phyloP scores from a whole-genome alignment of 2,329 filamentous ascomycete genomes.

The Nemania serpens region DNA sequence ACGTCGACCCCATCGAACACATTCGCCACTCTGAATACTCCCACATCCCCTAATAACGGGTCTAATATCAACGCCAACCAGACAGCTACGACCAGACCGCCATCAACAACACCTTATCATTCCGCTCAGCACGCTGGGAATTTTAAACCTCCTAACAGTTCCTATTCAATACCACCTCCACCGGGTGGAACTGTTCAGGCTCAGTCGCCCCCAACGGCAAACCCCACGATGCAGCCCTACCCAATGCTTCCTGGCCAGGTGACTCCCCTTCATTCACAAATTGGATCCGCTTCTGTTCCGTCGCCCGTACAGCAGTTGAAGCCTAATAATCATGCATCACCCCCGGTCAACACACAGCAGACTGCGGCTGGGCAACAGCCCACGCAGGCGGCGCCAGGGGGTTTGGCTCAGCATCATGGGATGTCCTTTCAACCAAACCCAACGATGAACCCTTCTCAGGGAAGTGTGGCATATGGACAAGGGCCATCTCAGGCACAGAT shows the following conservation, averaged over 20 bases:
- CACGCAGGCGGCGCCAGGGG: slow-evolving; percentile 15
- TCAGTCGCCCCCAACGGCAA: neutral
- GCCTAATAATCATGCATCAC: slow-evolving; percentile 15
- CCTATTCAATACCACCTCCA: slow-evolving; percentile 1
- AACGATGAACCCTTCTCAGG: slow-evolving; percentile 15
- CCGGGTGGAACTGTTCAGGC: slow-evolving; percentile 9
- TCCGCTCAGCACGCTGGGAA: slow-evolving; percentile 17
- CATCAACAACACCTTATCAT: slow-evolving; percentile 9
- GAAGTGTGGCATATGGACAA: slow-evolving; percentile 8
- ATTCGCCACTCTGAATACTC: slow-evolving; percentile 19
- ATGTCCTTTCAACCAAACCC: slow-evolving; percentile 15
- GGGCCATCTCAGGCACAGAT: slow-evolving; percentile 21
- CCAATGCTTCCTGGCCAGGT: slow-evolving; percentile 42
- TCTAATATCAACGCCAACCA: slow-evolving; percentile 16
- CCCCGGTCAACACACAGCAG: slow-evolving; percentile 21
- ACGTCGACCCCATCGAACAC: slow-evolving; percentile 32
- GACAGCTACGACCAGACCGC: slow-evolving; percentile 23
- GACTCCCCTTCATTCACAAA: slow-evolving; percentile 37
- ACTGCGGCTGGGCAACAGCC: slow-evolving; percentile 21
- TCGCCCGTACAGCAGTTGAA: slow-evolving; percentile 13
- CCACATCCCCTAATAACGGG: slow-evolving; percentile 8
- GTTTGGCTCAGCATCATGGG: neutral
- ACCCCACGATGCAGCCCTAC: slow-evolving; percentile 30
- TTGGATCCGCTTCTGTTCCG: slow-evolving; percentile 30
- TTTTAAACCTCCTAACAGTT: neutral